phyloP scores from a whole-genome alignment of 139 green algal genomes.

The Ettlia oleoabundans region DNA sequence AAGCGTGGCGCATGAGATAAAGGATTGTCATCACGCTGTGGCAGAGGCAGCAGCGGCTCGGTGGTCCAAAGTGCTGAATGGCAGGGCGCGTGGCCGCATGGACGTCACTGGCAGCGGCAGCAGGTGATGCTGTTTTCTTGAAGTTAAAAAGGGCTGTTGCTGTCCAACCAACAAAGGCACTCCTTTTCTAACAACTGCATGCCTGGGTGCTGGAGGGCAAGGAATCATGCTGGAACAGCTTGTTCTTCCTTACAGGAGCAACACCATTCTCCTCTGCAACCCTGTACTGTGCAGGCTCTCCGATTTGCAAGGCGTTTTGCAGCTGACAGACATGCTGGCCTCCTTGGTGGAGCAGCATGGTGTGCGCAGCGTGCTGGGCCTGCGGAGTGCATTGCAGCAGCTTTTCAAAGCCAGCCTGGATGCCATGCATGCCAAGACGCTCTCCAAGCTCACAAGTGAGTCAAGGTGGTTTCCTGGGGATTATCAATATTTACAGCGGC shows the following conservation, averaged over 20 bases:
- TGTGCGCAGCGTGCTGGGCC: conserved; percentile 36
- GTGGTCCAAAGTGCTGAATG: conserved; percentile 77
- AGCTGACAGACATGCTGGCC: conserved; percentile 55
- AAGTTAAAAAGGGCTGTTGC: too few species aligned
- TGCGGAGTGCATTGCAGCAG: conserved; percentile 66
- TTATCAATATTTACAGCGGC: too few species aligned
- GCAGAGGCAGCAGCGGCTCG: conserved; percentile 71
- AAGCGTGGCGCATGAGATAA: conserved; percentile 22
- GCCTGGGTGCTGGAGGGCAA: too few species aligned
- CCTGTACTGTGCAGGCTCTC: conserved; percentile 52
- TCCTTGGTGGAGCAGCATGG: conserved; percentile 53
- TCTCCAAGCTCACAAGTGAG: conserved; percentile 54
- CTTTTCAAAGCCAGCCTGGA: conserved; percentile 80
- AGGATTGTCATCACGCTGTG: conserved; percentile 53
- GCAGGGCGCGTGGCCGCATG: conserved; percentile 39
- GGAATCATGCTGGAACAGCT: too few species aligned
- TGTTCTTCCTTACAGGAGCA: too few species aligned
- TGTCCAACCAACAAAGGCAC: too few species aligned
- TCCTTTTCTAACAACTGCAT: neutral
- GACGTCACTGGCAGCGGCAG: neutral
- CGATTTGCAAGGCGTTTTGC: conserved; percentile 74
- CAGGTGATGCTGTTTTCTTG: too few species aligned
- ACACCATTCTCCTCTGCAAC: neutral
- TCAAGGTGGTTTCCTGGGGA: neutral
- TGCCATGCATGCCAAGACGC: conserved; percentile 47